Conservation (phyloP, 768 basidiomycete genomes). For the Termitomyces sp. region DNA sequence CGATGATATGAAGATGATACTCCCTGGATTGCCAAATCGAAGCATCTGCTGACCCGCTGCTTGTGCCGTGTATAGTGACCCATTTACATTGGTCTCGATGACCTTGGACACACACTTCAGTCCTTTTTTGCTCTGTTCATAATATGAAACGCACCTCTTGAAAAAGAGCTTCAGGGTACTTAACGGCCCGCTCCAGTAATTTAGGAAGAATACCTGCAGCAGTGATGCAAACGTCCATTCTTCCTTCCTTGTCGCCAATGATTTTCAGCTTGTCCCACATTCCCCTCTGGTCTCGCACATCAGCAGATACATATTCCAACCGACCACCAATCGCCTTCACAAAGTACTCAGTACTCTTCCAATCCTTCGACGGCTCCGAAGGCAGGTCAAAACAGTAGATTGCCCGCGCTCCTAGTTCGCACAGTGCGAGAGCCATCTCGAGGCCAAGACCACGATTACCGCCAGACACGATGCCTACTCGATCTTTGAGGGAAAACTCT, state of each 20-base stretch:
- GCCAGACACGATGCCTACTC: neutral
- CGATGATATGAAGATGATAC: constrained; percentile 60
- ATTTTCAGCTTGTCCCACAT: constrained; percentile 52
- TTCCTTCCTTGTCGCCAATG: constrained; percentile 41
- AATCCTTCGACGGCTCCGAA: constrained; percentile 48
- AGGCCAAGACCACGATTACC: neutral
- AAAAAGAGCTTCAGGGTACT: constrained; percentile 58
- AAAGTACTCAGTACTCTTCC: constrained; percentile 45
- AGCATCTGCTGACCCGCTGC: neutral
- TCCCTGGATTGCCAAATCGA: constrained; percentile 45
- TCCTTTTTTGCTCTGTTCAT: neutral
- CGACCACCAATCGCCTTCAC: constrained; percentile 36
- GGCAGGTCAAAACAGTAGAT: constrained; percentile 69
- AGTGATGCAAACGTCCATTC: constrained; percentile 51
- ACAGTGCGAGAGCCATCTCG: constrained; percentile 29
- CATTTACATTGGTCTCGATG: constrained; percentile 60
- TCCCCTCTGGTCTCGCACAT: constrained; percentile 58
- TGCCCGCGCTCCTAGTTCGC: constrained; percentile 63
- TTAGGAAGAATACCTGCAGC: constrained; percentile 65
- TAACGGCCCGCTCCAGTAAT: constrained; percentile 48
- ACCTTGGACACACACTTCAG: constrained; percentile 33
- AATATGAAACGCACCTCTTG: constrained; percentile 32
- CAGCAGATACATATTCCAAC: constrained; percentile 56
- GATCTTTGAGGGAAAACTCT: neutral
- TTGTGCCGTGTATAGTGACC: constrained; percentile 35